A percentile compares a stretch with the other conserved stretches of the same genome.
These are phyloP conservation scores for Euptelea pleiosperma DNA, from an alignment of 164 flowering plant genomes.

Conservation along the genomic window DNA sequence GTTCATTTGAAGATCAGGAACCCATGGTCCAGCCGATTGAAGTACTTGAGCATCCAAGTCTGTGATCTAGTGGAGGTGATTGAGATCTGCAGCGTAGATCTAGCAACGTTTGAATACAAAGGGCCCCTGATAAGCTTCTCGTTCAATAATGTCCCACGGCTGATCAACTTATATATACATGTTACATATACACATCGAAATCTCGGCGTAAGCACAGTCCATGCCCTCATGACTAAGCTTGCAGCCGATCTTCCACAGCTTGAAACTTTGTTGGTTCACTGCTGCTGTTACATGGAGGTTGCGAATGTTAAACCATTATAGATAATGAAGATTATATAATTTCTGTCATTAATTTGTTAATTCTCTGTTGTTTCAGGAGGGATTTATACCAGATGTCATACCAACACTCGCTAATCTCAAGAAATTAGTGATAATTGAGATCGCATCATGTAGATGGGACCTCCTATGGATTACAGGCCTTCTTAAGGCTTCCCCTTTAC, in stretches of 20 bases:
- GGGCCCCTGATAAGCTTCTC: not conserved
- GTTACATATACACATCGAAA: not conserved
- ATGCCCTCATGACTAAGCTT: not conserved
- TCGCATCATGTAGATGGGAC: not conserved
- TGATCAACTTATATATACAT: not conserved
- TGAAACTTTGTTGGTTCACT: not conserved
- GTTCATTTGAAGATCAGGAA: not conserved
- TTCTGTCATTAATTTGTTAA: too few relatives aligned
- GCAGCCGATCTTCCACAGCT: not conserved
- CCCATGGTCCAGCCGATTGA: not conserved
- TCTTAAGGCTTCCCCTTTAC: constrained; percentile 8
- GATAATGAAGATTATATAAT: too few relatives aligned
- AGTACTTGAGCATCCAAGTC: not conserved
- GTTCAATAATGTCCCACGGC: constrained; percentile 4
- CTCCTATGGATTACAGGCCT: not conserved
- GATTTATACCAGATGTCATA: not conserved
- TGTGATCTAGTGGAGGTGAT: not conserved
- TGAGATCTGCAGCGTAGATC: not conserved
- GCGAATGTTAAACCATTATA: too few relatives aligned
- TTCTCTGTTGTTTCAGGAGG: not conserved
- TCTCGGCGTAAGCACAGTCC: not conserved
- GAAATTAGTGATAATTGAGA: not conserved
- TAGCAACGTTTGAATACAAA: not conserved
- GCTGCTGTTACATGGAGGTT: not conserved
- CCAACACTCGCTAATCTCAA: constrained; percentile 5